Evolutionary conservation across 148 eudicot species (phyloP), one percentile per base, ranked within the genome.

Genomic region (Pharnaceum exiguum): DNA sequence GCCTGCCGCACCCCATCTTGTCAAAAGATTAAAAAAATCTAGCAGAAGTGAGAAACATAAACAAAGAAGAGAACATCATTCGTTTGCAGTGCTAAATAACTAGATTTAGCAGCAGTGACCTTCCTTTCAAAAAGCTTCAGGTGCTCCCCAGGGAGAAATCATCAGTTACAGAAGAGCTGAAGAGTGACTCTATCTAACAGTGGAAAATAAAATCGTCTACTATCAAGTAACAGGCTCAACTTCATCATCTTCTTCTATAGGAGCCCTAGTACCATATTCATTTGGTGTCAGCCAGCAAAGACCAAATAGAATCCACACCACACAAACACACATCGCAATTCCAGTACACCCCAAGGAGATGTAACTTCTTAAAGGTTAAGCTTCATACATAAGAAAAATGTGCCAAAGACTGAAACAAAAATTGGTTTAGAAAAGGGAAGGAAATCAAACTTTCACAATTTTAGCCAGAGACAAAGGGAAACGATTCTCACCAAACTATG

Each of bases 401-500:
- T 30, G 13, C n/a, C n/a, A n/a, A n/a, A n/a, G n/a, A n/a, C n/a
- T n/a, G n/a, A n/a, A n/a, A n/a, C n/a, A n/a, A n/a, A n/a, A n/a
- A n/a, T n/a, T n/a, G n/a, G n/a, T n/a, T n/a, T n/a, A n/a, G n/a
- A n/a, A n/a, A 35, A 35, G 38, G 7, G 18, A 31, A 2, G 28
- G 8, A 36, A 55, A 48, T 13, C 33, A 43, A n/a, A 48, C 16
- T 39, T 18, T 12, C 39, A 30, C 7, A 6, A 6, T 35, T 7
- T 12, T 35, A 22, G 19, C 29, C 24, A 67, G 10, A 21, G 60
- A 24, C 32, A 52, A 53, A 35, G 42, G 54, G 52, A 29, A 18
- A 21, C 16, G 36, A 15, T 28, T 60, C 96, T 46, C 79, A 94
- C 99, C 91, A 94, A 73, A 67, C 86, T 65, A 56, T 89, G 91